phyloP scores from a whole-genome alignment of 257 asterid species.

The Solanum clarkiae region DNA sequence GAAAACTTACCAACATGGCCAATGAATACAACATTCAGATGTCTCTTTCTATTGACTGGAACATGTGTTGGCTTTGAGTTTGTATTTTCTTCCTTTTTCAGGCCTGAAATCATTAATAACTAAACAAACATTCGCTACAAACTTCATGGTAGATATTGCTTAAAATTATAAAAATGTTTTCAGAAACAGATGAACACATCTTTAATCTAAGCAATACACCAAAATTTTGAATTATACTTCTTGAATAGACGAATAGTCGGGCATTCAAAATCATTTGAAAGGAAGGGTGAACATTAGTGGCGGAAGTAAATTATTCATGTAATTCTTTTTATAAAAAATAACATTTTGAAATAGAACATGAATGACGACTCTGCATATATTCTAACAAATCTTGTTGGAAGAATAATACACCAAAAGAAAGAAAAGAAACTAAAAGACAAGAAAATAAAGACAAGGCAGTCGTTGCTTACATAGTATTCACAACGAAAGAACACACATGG shows the following conservation, averaged over 20 bases:
- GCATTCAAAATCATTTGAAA: background rate
- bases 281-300: background rate
- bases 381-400: background rate
- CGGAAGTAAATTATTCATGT: background rate
- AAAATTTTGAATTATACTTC: background rate
- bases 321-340: background rate
- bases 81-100: background rate
- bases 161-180: background rate
- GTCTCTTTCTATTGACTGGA: constrained; percentile 45
- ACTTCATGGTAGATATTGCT: background rate
- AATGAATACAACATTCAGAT: constrained; percentile 83
- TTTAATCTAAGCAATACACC: background rate
- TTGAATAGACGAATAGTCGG: background rate
- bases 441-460: background rate
- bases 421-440: background rate
- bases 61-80: background rate
- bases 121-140: background rate
- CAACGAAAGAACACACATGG: background rate
- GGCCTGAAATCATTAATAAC: background rate
- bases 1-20: constrained; percentile 78
- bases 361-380: background rate
- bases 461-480: background rate
- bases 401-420: background rate
- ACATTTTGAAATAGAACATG: background rate
- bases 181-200: background rate